These are phyloP conservation scores for Aspergillus fischeri DNA, from an alignment of 2,329 filamentous ascomycete species.

Conservation along the genomic window DNA sequence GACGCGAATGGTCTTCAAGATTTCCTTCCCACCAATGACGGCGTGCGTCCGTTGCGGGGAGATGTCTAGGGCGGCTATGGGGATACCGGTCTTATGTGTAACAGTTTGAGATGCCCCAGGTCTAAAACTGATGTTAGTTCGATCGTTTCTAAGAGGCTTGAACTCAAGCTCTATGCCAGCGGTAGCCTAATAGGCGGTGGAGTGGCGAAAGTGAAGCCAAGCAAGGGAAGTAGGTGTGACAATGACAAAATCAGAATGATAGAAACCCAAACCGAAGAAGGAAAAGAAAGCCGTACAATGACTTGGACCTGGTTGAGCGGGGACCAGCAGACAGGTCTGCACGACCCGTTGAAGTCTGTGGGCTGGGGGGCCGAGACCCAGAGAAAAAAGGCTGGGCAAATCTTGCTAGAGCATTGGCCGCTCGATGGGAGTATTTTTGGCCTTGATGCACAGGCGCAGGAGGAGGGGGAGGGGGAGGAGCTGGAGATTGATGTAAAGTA, in stretches of 20 bases:
- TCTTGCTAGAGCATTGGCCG: constrained; percentile 47
- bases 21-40: constrained; percentile 61
- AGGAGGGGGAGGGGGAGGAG: constrained; percentile 33
- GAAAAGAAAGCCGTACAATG: constrained; percentile 32
- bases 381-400: constrained; percentile 54
- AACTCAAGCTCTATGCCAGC: not conserved
- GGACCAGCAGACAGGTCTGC: constrained; percentile 23
- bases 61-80: constrained; percentile 60
- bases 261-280: constrained; percentile 11
- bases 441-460: constrained; percentile 32
- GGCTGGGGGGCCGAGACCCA: constrained; percentile 51
- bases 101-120: constrained; percentile 52
- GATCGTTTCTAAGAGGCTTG: not conserved
- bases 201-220: constrained; percentile 4
- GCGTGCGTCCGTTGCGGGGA: constrained; percentile 61
- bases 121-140: constrained; percentile 21
- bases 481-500: constrained; percentile 24
- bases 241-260: not conserved
- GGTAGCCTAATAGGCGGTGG: not conserved
- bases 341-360: constrained; percentile 40
- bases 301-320: constrained; percentile 35
- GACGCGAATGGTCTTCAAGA: constrained; percentile 61
- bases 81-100: constrained; percentile 60
- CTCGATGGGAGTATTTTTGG: constrained; percentile 41
- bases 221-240: constrained; percentile 1